A percentile compares a stretch with the other conserved stretches of the same genome.
These are phyloP conservation scores for Saitozyma sp. DNA, from an alignment of 768 basidiomycete genomes.

Conservation along the genomic window DNA sequence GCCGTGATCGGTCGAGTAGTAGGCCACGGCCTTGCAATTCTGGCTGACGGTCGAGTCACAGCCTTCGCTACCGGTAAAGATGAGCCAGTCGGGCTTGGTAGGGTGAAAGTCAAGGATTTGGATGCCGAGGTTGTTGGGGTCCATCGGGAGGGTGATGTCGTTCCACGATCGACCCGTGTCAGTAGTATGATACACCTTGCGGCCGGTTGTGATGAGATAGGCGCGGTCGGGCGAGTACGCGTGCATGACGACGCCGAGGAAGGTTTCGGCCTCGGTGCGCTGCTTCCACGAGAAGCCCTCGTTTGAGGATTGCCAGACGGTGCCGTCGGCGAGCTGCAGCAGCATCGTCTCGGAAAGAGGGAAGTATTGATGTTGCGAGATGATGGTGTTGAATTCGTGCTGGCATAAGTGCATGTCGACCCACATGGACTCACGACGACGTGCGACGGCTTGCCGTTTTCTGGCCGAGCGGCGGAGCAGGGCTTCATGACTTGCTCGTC, in stretches of 20 bases:
- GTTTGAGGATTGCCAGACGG: constrained; percentile 90
- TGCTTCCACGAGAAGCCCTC: constrained; percentile 91
- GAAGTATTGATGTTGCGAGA: constrained; percentile 83
- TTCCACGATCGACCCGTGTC: constrained; percentile 77
- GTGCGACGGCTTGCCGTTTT: constrained; percentile 74
- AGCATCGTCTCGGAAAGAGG: constrained; percentile 77
- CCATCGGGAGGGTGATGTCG: constrained; percentile 60
- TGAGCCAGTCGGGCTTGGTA: constrained; percentile 69
- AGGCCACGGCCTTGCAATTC: constrained; percentile 72
- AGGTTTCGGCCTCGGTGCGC: constrained; percentile 62
- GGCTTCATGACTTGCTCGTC: constrained; percentile 70
- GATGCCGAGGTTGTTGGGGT: constrained; percentile 75
- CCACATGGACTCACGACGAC: constrained; percentile 61
- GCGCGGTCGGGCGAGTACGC: constrained; percentile 74
- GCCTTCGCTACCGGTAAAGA: constrained; percentile 79
- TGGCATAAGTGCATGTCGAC: not conserved
- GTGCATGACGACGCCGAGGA: constrained; percentile 87
- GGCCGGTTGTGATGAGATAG: constrained; percentile 75
- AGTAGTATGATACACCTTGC: constrained; percentile 74
- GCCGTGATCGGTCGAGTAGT: constrained; percentile 76
- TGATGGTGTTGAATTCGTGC: constrained; percentile 48
- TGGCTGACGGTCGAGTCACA: constrained; percentile 58
- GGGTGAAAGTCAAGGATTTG: constrained; percentile 86
- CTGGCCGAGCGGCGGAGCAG: constrained; percentile 78
- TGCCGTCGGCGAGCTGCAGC: constrained; percentile 70